A percentile compares a stretch with the other conserved stretches of the same genome.
These are phyloP conservation scores for Corrigiola litoralis DNA, from an alignment of 179 eudicot species.

Conservation along the genomic window DNA sequence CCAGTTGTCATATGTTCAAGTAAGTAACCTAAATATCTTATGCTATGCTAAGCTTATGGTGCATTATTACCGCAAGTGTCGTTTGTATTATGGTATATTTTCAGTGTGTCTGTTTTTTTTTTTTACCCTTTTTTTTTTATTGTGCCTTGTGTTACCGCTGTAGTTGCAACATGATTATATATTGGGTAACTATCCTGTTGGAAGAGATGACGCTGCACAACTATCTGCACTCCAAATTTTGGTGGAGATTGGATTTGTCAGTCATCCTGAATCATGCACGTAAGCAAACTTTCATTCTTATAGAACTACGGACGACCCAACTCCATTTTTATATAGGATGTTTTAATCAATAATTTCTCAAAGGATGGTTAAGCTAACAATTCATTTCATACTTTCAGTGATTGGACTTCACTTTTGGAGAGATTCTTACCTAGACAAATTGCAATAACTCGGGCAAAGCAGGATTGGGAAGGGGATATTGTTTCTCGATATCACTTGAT, in stretches of 20 bases:
- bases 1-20: slow-evolving; percentile 95
- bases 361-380: slow-evolving; percentile 2
- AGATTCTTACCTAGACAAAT: slow-evolving; percentile 89
- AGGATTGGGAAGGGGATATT: slow-evolving; percentile 89
- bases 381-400: slow-evolving; percentile 60
- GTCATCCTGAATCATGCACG: slow-evolving; percentile 84
- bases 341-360: not conserved
- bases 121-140: too few relatives aligned
- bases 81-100: not conserved
- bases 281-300: slow-evolving; percentile 33
- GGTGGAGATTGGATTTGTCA: slow-evolving; percentile 81
- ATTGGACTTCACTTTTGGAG: slow-evolving; percentile 90
- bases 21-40: slow-evolving; percentile 21
- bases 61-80: not conserved
- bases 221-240: slow-evolving; percentile 87
- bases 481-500: slow-evolving; percentile 72
- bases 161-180: slow-evolving; percentile 99
- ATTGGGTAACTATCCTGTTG: slow-evolving; percentile 95
- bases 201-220: slow-evolving; percentile 95
- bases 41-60: not conserved
- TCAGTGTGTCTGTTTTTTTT: not conserved
- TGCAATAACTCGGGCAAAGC: slow-evolving; percentile 84
- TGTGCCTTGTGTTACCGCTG: slow-evolving; percentile 8
- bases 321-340: not conserved
- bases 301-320: not conserved